Conservation (phyloP, 2,329 filamentous ascomycete genomes). For the Fusarium illudens region DNA sequence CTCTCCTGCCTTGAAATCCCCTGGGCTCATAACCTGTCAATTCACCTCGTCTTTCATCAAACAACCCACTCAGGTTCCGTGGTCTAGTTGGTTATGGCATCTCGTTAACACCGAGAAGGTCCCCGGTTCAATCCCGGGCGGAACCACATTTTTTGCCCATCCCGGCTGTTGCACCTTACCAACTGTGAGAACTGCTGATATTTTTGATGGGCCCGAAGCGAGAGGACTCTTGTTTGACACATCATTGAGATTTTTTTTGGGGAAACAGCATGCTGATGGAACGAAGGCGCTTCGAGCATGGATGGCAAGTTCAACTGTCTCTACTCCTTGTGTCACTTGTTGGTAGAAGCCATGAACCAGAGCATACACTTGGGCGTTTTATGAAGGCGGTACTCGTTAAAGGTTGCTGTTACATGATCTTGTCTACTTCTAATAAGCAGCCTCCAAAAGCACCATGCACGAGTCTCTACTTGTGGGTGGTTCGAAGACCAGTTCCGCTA, state of each 20-base stretch:
- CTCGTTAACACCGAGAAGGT: constrained; percentile 39
- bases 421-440: background rate
- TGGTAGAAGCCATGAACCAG: background rate
- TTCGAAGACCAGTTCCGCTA: constrained; percentile 44
- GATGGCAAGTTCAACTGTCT: background rate
- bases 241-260: background rate
- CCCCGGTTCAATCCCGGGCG: constrained; percentile 36
- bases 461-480: constrained; percentile 28
- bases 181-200: background rate
- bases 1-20: background rate
- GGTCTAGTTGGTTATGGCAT: constrained; percentile 40
- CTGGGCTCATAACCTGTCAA: background rate
- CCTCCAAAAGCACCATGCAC: background rate
- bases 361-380: background rate
- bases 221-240: background rate
- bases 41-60: accelerated
- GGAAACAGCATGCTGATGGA: background rate
- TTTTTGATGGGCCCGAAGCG: background rate
- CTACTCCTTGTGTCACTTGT: background rate
- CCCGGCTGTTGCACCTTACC: background rate
- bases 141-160: constrained; percentile 27
- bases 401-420: background rate
- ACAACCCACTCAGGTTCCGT: constrained; percentile 28
- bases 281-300: background rate
- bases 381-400: background rate